phyloP scores from a whole-genome alignment of 1,284 basidiomycete genomes.

The Tranzscheliella williamsii region DNA sequence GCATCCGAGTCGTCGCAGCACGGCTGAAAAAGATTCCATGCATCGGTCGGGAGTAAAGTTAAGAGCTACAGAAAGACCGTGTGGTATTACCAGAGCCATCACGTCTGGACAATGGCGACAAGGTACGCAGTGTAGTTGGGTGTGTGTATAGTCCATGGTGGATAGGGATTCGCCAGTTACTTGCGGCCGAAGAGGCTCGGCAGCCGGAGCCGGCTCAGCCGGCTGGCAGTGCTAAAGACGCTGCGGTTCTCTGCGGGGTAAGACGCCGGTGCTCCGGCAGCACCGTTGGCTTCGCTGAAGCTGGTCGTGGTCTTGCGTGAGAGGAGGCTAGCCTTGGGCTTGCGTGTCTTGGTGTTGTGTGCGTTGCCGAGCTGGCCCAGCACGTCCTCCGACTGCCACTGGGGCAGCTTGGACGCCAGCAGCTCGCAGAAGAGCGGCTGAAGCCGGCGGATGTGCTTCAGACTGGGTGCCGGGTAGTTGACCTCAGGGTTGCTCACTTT shows the following conservation, averaged over 20 bases:
- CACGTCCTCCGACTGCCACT: conserved; percentile 48
- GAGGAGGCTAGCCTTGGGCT: not conserved
- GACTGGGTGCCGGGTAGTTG: conserved; percentile 24
- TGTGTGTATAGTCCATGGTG: not conserved
- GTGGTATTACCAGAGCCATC: too few species aligned
- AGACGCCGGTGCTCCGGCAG: not conserved
- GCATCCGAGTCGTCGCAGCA: too few species aligned
- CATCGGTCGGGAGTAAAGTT: too few species aligned
- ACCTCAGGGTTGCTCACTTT: conserved; percentile 6
- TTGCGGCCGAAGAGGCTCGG: conserved; percentile 2
- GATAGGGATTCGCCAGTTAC: not conserved
- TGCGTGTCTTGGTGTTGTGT: conserved; percentile 1
- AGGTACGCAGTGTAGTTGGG: not conserved
- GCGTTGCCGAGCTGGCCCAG: conserved; percentile 9
- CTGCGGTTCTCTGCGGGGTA: not conserved
- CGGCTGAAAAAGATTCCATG: too few species aligned
- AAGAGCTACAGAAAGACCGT: too few species aligned
- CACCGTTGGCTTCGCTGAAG: not conserved
- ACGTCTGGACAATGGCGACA: too few species aligned
- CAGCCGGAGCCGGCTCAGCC: not conserved
- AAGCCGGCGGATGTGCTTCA: conserved; percentile 42
- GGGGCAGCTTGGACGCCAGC: conserved; percentile 45
- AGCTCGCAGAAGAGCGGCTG: conserved; percentile 51
- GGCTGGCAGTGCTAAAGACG: conserved; percentile 1
- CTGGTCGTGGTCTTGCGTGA: not conserved